Base-by-base conservation (phyloP, 176 grass and related monocot genomes). In the Raddia distichophylla region DNA sequence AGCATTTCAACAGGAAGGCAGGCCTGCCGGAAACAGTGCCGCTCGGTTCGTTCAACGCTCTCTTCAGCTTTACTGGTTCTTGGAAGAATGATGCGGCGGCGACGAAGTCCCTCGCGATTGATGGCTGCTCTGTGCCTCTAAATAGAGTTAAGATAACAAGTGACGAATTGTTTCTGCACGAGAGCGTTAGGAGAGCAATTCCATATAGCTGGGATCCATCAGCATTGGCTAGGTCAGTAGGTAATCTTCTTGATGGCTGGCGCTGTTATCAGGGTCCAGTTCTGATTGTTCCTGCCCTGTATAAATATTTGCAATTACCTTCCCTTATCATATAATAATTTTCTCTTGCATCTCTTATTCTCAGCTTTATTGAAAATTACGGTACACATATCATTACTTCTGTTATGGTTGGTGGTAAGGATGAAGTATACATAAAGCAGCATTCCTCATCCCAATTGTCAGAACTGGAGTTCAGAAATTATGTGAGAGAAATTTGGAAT, bases 161-260 rank as follows among this genome's bases (percentile, higher is more conserved):
- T 65, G 64, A 83, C 8, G 81, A 95, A 58, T 79, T 93, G 43
- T 49, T 73, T 37, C 77, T 95, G 40, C 85, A 75, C 12, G 89
- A 95, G 58, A 86, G 87, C 44, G 70, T 96, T 63, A 93, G 86
- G 80, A 79, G 4, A 7, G 87, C 91, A 17, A 89, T 99, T 89
- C 96, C 96, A 76, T 63, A 79, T 77, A 81, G 56, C 65, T 99
- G 96, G 96, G 93, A 99, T 81, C 93, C 96, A 34, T 81, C 90
- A 68, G 77, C 89, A 82, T 91, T 99, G 93, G 96, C 96, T 91
- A 99, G 96, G 96, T 99, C 87, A 99, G 96, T 99, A 93, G 96
- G 96, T 99, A 93, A 93, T 93, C 90, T 78, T 90, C 90, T 92
- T 93, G 76, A 84, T 95, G 37, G 37, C 37, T 89, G 71, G 69